These are phyloP conservation scores for Lichtheimia ramosa DNA, from an alignment of 371 early-diverging fungal species.

Conservation along the genomic window DNA sequence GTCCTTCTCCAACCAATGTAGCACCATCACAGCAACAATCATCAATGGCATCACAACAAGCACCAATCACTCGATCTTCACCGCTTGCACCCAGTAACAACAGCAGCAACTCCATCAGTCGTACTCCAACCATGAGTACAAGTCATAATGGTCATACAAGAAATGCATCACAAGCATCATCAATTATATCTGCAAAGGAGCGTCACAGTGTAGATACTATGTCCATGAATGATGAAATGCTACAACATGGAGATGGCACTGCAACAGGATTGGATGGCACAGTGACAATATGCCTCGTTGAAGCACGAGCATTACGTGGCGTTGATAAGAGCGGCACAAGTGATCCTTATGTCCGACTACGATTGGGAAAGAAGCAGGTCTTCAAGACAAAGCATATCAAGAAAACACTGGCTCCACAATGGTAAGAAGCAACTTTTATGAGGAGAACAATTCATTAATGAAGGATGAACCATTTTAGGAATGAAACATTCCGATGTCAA, in stretches of 20 bases:
- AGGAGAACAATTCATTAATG: no score
- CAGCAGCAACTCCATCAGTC: no score
- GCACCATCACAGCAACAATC: background rate
- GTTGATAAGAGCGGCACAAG: slow-evolving; percentile 64
- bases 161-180: slow-evolving; percentile 5
- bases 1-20: background rate
- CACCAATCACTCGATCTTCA: background rate
- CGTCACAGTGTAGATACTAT: slow-evolving; percentile 18
- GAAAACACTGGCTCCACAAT: slow-evolving; percentile 75
- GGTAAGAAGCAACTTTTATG: slow-evolving; percentile 28
- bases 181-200: slow-evolving; percentile 1
- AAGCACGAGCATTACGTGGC: slow-evolving; percentile 63
- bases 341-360: slow-evolving; percentile 62
- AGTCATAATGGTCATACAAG: background rate
- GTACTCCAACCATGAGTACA: no score
- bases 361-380: slow-evolving; percentile 54
- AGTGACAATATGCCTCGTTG: slow-evolving; percentile 48
- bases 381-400: slow-evolving; percentile 78
- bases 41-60: background rate
- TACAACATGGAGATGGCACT: slow-evolving; percentile 11
- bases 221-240: slow-evolving; percentile 14
- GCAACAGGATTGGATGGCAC: slow-evolving; percentile 38
- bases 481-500: slow-evolving; percentile 28
- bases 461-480: slow-evolving; percentile 20
- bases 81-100: background rate